Evolutionary conservation across 768 basidiomycete species (phyloP).

Genomic region (Russula sp.): DNA sequence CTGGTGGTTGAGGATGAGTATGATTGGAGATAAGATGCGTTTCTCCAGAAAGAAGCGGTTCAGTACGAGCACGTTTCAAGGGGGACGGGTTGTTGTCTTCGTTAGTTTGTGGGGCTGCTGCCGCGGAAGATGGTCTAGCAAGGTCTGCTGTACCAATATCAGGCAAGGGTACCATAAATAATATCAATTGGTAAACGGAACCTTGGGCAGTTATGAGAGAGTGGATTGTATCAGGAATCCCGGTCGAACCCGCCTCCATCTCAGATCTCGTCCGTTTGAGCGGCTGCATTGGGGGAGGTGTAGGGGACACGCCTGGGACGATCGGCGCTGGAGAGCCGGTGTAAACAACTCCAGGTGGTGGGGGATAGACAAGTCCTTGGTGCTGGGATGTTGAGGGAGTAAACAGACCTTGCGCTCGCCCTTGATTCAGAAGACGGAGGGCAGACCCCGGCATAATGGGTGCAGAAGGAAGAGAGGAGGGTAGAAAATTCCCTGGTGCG

Average conservation of each 20-base stretch:
- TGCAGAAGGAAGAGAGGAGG: conserved; percentile 54
- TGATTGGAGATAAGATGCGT: background rate
- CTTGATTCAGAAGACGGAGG: conserved; percentile 75
- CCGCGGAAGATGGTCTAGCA: conserved; percentile 45
- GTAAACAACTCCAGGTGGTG: conserved; percentile 45
- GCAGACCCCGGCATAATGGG: conserved; percentile 86
- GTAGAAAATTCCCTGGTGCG: conserved; percentile 21
- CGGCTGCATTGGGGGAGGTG: conserved; percentile 32
- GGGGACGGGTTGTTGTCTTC: conserved; percentile 62
- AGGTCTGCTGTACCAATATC: conserved; percentile 44
- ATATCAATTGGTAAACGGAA: conserved; percentile 16
- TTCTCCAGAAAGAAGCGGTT: conserved; percentile 28
- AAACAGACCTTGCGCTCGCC: conserved; percentile 78
- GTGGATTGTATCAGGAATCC: conserved; percentile 12
- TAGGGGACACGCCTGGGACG: conserved; percentile 27
- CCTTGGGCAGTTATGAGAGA: conserved; percentile 23
- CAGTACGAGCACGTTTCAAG: conserved; percentile 62
- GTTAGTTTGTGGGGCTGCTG: conserved; percentile 35
- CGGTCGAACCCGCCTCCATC: conserved; percentile 44
- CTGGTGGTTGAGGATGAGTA: conserved; percentile 25
- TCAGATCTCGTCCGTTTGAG: conserved; percentile 63
- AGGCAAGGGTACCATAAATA: conserved; percentile 29
- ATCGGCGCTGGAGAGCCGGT: conserved; percentile 42
- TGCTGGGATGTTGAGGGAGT: conserved; percentile 70
- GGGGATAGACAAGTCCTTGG: conserved; percentile 41